Evolutionary conservation across 202 grass and related monocot genomes (phyloP).

Genomic region (Panicum virgatum): DNA sequence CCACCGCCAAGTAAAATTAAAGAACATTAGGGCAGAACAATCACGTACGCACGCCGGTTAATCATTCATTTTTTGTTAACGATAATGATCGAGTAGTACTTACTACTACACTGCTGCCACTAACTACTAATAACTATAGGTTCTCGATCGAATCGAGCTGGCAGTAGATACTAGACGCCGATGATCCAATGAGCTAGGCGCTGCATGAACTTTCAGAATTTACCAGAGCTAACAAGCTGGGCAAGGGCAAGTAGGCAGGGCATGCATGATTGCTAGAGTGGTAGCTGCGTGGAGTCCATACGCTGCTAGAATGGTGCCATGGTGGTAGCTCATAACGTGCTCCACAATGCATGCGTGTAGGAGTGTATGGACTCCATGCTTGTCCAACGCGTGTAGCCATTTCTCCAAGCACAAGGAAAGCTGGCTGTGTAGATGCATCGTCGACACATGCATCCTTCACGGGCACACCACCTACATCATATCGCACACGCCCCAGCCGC

Average conservation of each 20-base stretch:
- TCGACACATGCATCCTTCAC: not conserved
- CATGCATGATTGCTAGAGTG: constrained; percentile 3
- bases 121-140: not conserved
- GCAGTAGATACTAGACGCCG: not conserved
- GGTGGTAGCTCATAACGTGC: not conserved
- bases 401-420: constrained; percentile 19
- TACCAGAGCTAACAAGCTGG: not conserved
- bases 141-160: constrained; percentile 5
- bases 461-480: not conserved
- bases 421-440: not conserved
- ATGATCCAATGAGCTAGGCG: not conserved
- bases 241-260: not conserved
- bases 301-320: not conserved
- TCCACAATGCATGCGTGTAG: not conserved
- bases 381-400: constrained; percentile 1
- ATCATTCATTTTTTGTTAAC: not conserved
- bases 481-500: too few relatives aligned
- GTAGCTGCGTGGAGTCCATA: not conserved
- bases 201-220: not conserved
- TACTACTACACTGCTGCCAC: not conserved
- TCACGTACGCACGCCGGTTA: not conserved
- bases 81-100: not conserved
- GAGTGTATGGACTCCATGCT: not conserved
- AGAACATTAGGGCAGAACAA: not conserved
- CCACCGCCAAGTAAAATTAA: not conserved